Evolutionary conservation across 2,329 filamentous ascomycete genomes (phyloP), one percentile per base, ranked within the genome.

Genomic region (Paraphoma chrysanthemicola): DNA sequence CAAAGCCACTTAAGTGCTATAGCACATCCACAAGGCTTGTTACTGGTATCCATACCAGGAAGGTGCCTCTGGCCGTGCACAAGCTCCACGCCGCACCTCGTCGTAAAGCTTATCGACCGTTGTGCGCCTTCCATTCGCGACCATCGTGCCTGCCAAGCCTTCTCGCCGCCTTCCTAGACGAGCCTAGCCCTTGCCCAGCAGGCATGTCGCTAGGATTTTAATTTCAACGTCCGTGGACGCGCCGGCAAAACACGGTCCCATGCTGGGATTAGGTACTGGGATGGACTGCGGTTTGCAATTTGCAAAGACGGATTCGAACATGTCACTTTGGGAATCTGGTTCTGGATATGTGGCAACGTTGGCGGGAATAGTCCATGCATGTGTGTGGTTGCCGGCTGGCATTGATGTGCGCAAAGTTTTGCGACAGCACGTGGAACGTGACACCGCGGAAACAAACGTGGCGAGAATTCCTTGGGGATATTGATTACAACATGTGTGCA

Each of bases 61-160:
- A 36, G 33, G 33, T 36, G 33, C 3, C 14, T 2, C 2, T 36
- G 33, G 6, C 10, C 3, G 7, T 4, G 10, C 8, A 43, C 41
- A 43, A 43, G 41, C 41, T 43, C 41, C 9, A 23, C 18, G n/a
- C 4, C n/a, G 41, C 18, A 43, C 4, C 2, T 10, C 3, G 9
- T 6, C 51, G 31, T n/a, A 42, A 62, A 62, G 59, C 56, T 62
- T 59, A 57, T 56, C 46, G n/a, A 30, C 11, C 29, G 31, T 51
- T 36, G 43, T 46, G 46, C 51, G 52, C 58, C 58, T 57, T 52
- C 51, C 54, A 57, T 60, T 60, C 57, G 54, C 29, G 45, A 29
- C 42, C 31, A 50, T 49, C 47, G 29, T 28, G 16, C 53, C 46
- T 53, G 53, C 50, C 59, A 55, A 48, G 53, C 18, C 23, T 47